Evolutionary conservation across 768 basidiomycete species (phyloP).

Genomic region (Cubamyces sp.): DNA sequence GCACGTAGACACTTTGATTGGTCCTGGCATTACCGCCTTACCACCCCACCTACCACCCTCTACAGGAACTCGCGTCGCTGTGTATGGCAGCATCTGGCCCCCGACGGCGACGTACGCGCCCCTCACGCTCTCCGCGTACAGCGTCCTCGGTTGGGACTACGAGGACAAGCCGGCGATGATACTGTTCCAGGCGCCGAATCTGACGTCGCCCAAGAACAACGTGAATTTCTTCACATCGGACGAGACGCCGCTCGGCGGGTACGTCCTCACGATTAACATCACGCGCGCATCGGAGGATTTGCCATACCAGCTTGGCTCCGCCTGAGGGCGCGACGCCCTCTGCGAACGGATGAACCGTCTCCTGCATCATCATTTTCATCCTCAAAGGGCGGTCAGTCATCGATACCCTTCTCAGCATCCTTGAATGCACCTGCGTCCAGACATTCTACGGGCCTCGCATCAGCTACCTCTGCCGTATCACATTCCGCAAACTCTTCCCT

Average conservation of each 20-base stretch:
- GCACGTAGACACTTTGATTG: neutral
- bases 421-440: no score
- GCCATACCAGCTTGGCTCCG: neutral
- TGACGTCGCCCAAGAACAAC: conserved; percentile 1
- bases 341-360: neutral
- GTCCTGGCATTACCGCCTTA: no score
- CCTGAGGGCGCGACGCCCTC: neutral
- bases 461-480: no score
- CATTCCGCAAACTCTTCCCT: no score
- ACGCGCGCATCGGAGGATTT: neutral
- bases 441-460: no score
- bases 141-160: neutral
- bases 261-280: conserved; percentile 2
- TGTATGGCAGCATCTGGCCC: conserved; percentile 6
- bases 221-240: conserved; percentile 3
- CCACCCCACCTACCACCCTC: no score
- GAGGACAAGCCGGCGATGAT: neutral
- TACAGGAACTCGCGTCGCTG: neutral
- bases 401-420: no score
- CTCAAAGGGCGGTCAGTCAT: no score
- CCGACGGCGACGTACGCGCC: neutral
- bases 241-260: neutral
- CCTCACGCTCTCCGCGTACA: neutral
- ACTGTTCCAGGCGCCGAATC: conserved; percentile 2
- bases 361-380: neutral